Conservation (phyloP, 345 rosid species). For the Aegle marmelos region DNA sequence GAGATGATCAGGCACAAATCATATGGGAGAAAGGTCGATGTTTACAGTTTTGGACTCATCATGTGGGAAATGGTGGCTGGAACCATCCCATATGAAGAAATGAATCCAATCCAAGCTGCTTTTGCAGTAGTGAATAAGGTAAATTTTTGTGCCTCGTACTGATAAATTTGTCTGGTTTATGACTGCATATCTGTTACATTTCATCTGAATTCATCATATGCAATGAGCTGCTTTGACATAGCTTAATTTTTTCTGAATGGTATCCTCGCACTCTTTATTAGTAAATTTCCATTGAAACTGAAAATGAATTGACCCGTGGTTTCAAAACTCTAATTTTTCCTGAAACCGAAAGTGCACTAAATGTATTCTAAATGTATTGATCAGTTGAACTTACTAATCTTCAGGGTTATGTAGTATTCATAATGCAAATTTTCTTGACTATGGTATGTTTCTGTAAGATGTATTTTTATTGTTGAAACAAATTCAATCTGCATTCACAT, state of each 20-base stretch:
- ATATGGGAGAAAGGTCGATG: slow-evolving; percentile 83
- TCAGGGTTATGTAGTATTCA: not conserved
- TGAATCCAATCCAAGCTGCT: slow-evolving; percentile 99
- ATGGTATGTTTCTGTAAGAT: not conserved
- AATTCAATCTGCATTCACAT: not conserved
- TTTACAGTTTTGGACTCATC: slow-evolving; percentile 91
- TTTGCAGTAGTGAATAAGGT: slow-evolving; percentile 98
- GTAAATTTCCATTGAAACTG: not conserved
- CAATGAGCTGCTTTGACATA: not conserved
- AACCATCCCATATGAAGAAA: slow-evolving; percentile 85
- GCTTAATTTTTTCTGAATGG: not conserved
- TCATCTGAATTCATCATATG: not conserved
- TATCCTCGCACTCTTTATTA: not conserved
- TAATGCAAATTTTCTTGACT: not conserved
- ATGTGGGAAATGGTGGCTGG: slow-evolving; percentile 98
- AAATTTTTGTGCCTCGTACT: not conserved
- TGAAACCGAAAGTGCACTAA: not conserved
- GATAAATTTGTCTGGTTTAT: not conserved
- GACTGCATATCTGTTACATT: not conserved
- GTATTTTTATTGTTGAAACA: not conserved
- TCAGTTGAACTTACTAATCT: not conserved
- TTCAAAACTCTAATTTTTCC: not conserved
- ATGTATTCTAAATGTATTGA: not conserved
- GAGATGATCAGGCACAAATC: slow-evolving; percentile 95
- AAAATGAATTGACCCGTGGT: not conserved